Percentiles rank a stretch among this genome's conserved stretches.
Conservation (phyloP, 2,329 filamentous ascomycete species). For the Verticillium isaacii region DNA sequence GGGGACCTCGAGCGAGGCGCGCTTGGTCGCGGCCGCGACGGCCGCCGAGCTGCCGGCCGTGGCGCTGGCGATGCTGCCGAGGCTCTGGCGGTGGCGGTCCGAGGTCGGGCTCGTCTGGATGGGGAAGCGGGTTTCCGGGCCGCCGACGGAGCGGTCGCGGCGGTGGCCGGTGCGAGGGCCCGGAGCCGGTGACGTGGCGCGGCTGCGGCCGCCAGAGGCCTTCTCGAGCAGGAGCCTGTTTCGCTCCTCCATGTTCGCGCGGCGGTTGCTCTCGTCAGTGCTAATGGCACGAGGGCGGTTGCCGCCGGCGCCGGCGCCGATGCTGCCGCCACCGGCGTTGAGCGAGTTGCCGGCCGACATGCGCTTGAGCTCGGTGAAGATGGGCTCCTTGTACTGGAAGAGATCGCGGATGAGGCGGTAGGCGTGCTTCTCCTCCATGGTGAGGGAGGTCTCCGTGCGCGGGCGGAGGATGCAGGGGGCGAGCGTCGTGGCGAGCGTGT, state of each 20-base stretch:
- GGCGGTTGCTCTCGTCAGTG: constrained; percentile 92
- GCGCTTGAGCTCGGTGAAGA: constrained; percentile 94
- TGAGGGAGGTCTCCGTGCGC: constrained; percentile 80
- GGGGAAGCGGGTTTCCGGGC: constrained; percentile 77
- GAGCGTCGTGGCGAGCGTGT: constrained; percentile 67
- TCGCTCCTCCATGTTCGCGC: constrained; percentile 89
- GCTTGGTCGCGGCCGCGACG: constrained; percentile 30
- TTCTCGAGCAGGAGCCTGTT: constrained; percentile 74
- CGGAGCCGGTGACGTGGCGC: constrained; percentile 69
- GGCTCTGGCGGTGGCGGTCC: constrained; percentile 45
- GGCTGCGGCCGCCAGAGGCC: constrained; percentile 58
- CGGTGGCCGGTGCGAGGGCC: constrained; percentile 55
- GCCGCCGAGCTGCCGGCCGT: constrained; percentile 2
- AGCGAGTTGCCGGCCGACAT: constrained; percentile 65
- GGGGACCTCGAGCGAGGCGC: constrained; percentile 79
- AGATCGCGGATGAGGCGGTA: constrained; percentile 88
- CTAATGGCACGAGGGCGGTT: constrained; percentile 80
- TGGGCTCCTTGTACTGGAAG: constrained; percentile 88
- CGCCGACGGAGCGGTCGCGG: constrained; percentile 73
- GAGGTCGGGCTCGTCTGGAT: constrained; percentile 64
- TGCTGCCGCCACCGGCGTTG: constrained; percentile 35
- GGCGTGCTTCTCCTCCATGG: constrained; percentile 91
- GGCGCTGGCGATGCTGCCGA: constrained; percentile 42
- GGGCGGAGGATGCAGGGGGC: constrained; percentile 87
- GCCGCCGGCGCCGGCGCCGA: neutral